Conservation (phyloP, 2,329 filamentous ascomycete species). For the Penicillium sumatraense region DNA sequence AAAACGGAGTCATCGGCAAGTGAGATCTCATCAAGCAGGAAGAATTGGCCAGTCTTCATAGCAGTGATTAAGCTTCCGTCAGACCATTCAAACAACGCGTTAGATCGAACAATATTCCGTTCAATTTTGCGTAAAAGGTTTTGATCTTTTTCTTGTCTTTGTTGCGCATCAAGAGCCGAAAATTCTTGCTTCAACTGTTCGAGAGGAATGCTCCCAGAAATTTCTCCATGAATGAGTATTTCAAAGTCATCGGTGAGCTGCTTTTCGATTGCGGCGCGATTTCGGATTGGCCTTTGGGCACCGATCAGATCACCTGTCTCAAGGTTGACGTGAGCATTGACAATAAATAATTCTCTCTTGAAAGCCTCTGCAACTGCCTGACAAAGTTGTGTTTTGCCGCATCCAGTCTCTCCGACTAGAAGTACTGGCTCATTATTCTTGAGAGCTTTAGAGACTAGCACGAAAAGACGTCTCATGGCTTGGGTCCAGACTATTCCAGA, state of each 20-base stretch:
- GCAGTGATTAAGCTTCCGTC: conserved; percentile 92
- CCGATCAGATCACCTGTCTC: conserved; percentile 98
- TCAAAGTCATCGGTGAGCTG: conserved; percentile 67
- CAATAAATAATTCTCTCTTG: conserved; percentile 76
- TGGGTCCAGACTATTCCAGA: conserved; percentile 82
- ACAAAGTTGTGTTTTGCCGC: conserved; percentile 95
- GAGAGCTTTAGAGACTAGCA: conserved; percentile 84
- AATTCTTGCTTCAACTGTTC: conserved; percentile 66
- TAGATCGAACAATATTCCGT: conserved; percentile 65
- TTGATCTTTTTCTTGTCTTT: conserved; percentile 53
- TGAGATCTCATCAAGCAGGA: conserved; percentile 96
- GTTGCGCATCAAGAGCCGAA: conserved; percentile 54
- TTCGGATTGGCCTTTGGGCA: conserved; percentile 88
- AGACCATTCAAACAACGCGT: conserved; percentile 93
- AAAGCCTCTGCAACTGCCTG: conserved; percentile 87
- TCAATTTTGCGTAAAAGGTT: conserved; percentile 51
- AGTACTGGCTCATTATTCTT: conserved; percentile 91
- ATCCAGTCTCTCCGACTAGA: conserved; percentile 94
- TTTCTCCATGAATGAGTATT: conserved; percentile 44
- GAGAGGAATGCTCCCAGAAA: conserved; percentile 44
- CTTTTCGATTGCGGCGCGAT: conserved; percentile 74
- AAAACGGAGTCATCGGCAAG: conserved; percentile 96
- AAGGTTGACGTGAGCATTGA: conserved; percentile 98
- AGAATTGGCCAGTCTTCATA: conserved; percentile 88
- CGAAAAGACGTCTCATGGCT: conserved; percentile 89